Evolutionary conservation across 2,329 filamentous ascomycete genomes (phyloP).

Genomic region (Pseudogymnoascus sp.): DNA sequence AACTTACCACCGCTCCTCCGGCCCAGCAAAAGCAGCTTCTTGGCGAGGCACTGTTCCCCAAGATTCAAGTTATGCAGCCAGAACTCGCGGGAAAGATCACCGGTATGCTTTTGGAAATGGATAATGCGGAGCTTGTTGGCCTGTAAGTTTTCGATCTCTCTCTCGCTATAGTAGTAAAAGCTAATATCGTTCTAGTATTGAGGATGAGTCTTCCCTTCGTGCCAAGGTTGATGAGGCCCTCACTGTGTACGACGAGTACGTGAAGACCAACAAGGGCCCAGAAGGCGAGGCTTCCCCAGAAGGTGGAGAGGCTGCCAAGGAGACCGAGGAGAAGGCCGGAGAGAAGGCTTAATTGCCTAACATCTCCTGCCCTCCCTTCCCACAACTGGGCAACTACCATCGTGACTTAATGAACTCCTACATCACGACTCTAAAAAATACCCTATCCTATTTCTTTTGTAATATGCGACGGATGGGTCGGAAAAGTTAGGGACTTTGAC

Average conservation of each 20-base stretch:
- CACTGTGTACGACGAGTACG: slow-evolving; percentile 95
- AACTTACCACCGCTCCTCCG: slow-evolving; percentile 47
- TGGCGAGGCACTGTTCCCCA: slow-evolving; percentile 95
- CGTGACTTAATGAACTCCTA: slow-evolving; percentile 10
- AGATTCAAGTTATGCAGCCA: slow-evolving; percentile 90
- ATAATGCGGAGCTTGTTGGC: slow-evolving; percentile 86
- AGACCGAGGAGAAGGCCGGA: slow-evolving; percentile 44
- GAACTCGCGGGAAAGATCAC: slow-evolving; percentile 98
- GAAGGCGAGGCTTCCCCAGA: slow-evolving; percentile 26
- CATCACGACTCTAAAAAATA: slow-evolving; percentile 9
- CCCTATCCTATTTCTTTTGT: slow-evolving; percentile 10
- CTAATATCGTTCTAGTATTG: slow-evolving; percentile 53
- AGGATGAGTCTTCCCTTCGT: slow-evolving; percentile 80
- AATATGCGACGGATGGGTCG: slow-evolving; percentile 8
- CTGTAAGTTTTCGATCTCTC: slow-evolving; percentile 60
- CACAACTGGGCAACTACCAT: slow-evolving; percentile 2
- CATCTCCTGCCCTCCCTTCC: background rate
- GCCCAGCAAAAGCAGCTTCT: slow-evolving; percentile 97
- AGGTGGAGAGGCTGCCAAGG: slow-evolving; percentile 30
- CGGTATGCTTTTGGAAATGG: slow-evolving; percentile 99
- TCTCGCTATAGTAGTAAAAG: slow-evolving; percentile 11
- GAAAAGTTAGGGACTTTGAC: slow-evolving; percentile 5
- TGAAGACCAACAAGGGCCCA: slow-evolving; percentile 52
- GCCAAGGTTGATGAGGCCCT: slow-evolving; percentile 97
- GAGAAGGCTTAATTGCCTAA: slow-evolving; percentile 42